These are phyloP conservation scores for Fraxinus platypoda DNA, from an alignment of 305 asterid genomes.

Conservation along the genomic window DNA sequence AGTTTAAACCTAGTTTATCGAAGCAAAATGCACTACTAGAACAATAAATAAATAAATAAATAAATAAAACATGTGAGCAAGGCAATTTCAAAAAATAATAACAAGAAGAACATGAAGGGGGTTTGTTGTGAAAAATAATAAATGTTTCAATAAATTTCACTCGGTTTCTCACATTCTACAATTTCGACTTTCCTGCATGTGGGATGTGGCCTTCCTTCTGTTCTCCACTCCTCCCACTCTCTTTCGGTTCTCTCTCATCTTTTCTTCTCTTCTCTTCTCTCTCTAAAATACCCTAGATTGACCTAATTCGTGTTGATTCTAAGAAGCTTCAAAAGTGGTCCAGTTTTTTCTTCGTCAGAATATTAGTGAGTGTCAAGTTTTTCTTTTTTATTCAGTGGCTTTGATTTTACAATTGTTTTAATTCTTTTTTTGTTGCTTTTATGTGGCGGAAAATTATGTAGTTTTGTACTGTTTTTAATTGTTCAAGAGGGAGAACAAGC, in stretches of 20 bases:
- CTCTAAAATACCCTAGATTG: conserved; percentile 17
- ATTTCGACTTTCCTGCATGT: conserved; percentile 42
- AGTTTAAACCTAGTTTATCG: background rate
- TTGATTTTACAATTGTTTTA: background rate
- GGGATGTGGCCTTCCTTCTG: conserved; percentile 27
- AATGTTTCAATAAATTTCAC: conserved; percentile 58
- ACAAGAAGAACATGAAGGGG: conserved; percentile 2
- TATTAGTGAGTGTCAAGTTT: conserved; percentile 16
- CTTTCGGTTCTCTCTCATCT: conserved; percentile 10
- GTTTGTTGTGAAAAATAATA: conserved; percentile 32
- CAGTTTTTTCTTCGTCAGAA: background rate
- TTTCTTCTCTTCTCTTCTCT: background rate
- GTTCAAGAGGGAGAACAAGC: background rate
- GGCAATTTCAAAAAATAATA: background rate
- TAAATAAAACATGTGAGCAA: background rate
- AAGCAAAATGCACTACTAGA: background rate
- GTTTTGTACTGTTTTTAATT: background rate
- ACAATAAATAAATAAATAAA: background rate
- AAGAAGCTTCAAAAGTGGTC: conserved; percentile 23
- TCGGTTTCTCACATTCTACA: conserved; percentile 46
- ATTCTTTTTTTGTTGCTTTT: background rate
- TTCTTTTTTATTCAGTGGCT: conserved; percentile 10
- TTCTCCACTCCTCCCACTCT: conserved; percentile 27
- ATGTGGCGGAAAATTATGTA: background rate
- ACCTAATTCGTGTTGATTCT: conserved; percentile 39